Conservation (phyloP, 805 yeast species). For the Starmera quercuum region DNA sequence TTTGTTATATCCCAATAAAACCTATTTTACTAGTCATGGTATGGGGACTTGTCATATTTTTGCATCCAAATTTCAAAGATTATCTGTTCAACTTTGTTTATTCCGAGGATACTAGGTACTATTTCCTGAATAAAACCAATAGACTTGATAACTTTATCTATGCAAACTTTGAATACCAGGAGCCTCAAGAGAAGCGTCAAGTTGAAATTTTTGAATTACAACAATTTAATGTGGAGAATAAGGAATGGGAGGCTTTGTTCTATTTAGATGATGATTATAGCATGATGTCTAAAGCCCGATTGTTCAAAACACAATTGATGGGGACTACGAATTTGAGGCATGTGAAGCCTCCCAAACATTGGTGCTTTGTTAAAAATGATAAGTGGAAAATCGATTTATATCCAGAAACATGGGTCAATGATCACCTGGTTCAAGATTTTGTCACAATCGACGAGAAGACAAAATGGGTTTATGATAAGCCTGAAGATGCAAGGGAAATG, state of each 20-base stretch:
- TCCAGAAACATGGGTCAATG: conserved; percentile 57
- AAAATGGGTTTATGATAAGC: conserved; percentile 78
- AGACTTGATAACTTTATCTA: conserved; percentile 36
- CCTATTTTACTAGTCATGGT: conserved; percentile 27
- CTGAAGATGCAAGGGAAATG: conserved; percentile 16
- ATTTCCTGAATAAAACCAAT: conserved; percentile 39
- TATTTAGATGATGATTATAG: conserved; percentile 49
- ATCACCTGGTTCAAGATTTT: conserved; percentile 39
- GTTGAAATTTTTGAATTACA: conserved; percentile 70
- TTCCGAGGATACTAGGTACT: conserved; percentile 59
- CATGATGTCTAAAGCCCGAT: conserved; percentile 34
- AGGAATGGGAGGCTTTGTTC: conserved; percentile 60
- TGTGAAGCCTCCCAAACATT: conserved; percentile 50
- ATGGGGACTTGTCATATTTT: conserved; percentile 39
- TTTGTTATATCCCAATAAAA: conserved; percentile 28
- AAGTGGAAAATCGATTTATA: conserved; percentile 64
- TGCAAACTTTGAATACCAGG: conserved; percentile 29
- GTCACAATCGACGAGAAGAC: conserved; percentile 63
- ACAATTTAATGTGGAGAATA: conserved; percentile 34
- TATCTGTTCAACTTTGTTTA: conserved; percentile 37
- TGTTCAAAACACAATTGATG: conserved; percentile 10
- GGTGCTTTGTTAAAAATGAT: conserved; percentile 38
- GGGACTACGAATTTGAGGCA: conserved; percentile 18
- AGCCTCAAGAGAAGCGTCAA: conserved; percentile 37
- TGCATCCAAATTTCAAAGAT: conserved; percentile 51